Conservation (phyloP, 1,139 yeast species). For the Yamadazyma conglobata region DNA sequence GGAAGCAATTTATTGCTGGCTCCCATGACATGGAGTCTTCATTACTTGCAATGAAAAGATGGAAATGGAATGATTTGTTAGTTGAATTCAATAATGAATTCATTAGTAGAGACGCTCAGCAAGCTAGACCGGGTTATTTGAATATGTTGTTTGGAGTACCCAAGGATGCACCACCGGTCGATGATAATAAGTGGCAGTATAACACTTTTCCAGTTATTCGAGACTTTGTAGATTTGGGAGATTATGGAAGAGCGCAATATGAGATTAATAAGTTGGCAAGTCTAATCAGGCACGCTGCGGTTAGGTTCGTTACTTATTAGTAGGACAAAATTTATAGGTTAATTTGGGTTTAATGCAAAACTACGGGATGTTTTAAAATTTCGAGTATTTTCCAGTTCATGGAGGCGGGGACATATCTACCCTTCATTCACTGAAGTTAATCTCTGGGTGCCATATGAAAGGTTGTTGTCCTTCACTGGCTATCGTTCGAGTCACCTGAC, state of each 20-base stretch:
- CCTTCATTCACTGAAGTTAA: too few species aligned
- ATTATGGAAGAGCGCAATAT: constrained; percentile 54
- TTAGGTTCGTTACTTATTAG: constrained; percentile 9
- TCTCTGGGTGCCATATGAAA: too few species aligned
- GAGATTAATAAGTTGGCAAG: constrained; percentile 50
- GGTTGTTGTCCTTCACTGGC: too few species aligned
- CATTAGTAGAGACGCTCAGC: constrained; percentile 40
- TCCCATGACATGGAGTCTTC: constrained; percentile 62
- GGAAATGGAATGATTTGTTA: constrained; percentile 76
- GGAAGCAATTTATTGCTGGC: constrained; percentile 43
- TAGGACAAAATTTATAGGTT: too few species aligned
- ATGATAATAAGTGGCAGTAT: constrained; percentile 42
- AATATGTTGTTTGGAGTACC: constrained; percentile 74
- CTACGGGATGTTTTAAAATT: too few species aligned
- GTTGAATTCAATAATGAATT: constrained; percentile 54
- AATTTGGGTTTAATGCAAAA: too few species aligned
- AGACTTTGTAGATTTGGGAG: constrained; percentile 52
- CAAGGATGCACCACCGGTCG: constrained; percentile 44
- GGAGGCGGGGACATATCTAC: too few species aligned
- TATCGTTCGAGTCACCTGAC: too few species aligned
- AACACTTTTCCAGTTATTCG: constrained; percentile 75
- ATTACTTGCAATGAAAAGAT: constrained; percentile 62
- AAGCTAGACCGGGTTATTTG: constrained; percentile 61
- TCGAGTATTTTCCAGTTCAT: too few species aligned
- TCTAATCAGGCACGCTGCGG: constrained; percentile 25